These are phyloP conservation scores for Quercus mongolica DNA, from an alignment of 306 rosid species.

Conservation along the genomic window DNA sequence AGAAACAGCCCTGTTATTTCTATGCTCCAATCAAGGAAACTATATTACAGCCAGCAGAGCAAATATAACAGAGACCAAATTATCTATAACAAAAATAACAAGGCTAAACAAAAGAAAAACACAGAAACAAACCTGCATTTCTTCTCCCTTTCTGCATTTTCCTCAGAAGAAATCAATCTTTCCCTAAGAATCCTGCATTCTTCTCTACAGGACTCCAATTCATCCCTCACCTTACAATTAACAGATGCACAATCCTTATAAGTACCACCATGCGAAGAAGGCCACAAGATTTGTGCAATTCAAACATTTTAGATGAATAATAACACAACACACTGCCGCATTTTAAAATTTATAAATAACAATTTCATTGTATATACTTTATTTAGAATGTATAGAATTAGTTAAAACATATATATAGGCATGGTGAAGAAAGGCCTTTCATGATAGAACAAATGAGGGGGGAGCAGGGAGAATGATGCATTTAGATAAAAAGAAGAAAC, in stretches of 20 bases:
- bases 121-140: constrained; percentile 43
- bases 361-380: neutral
- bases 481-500: no score
- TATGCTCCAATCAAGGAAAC: neutral
- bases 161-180: constrained; percentile 31
- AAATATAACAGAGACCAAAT: neutral
- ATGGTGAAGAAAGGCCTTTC: neutral
- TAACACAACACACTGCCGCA: neutral
- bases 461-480: no score
- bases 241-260: constrained; percentile 13
- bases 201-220: constrained; percentile 54
- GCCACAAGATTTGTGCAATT: neutral
- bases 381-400: neutral
- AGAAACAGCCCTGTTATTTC: neutral
- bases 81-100: neutral
- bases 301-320: neutral
- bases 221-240: constrained; percentile 54
- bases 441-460: neutral
- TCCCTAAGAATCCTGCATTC: constrained; percentile 49
- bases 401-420: neutral
- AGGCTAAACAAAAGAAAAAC: neutral
- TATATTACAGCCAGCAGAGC: neutral
- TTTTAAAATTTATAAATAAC: neutral
- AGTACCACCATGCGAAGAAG: neutral
- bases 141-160: constrained; percentile 33